Conservation (phyloP, 2,329 filamentous ascomycete genomes). For the Colletotrichum zoysiae region DNA sequence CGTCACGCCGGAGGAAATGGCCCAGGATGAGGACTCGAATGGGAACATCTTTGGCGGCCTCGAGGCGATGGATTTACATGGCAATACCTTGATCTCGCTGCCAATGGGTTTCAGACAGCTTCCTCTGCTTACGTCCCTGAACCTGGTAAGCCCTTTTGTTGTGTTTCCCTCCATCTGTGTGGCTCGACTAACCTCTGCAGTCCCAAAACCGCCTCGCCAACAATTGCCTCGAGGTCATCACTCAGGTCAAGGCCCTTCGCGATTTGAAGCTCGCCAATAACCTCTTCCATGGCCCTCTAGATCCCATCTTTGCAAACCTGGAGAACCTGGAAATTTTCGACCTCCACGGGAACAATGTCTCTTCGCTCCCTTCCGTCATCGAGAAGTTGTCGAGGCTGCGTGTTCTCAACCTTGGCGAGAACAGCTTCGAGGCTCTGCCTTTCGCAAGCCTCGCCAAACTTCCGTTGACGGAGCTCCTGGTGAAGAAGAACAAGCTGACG, state of each 20-base stretch:
- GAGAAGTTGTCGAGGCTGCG: slow-evolving; percentile 77
- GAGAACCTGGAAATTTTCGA: slow-evolving; percentile 83
- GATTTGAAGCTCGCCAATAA: slow-evolving; percentile 89
- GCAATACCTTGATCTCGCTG: slow-evolving; percentile 79
- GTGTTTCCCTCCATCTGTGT: neutral
- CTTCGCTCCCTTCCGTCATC: slow-evolving; percentile 75
- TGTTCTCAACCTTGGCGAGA: slow-evolving; percentile 83
- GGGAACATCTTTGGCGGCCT: slow-evolving; percentile 86
- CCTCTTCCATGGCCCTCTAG: slow-evolving; percentile 75
- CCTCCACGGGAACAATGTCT: slow-evolving; percentile 83
- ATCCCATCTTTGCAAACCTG: slow-evolving; percentile 73
- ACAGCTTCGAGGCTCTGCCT: slow-evolving; percentile 78
- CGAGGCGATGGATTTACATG: slow-evolving; percentile 86
- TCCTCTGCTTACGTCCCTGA: slow-evolving; percentile 81
- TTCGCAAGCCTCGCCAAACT: slow-evolving; percentile 76
- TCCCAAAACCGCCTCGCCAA: slow-evolving; percentile 86
- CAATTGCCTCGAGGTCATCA: slow-evolving; percentile 77
- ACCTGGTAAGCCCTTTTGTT: slow-evolving; percentile 72
- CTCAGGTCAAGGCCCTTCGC: slow-evolving; percentile 77
- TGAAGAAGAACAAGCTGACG: slow-evolving; percentile 81
- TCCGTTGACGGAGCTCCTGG: slow-evolving; percentile 79
- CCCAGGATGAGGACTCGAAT: slow-evolving; percentile 73
- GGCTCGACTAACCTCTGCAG: slow-evolving; percentile 55
- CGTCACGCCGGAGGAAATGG: slow-evolving; percentile 65
- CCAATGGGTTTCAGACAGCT: slow-evolving; percentile 83